Evolutionary conservation across 164 flowering plant species (phyloP), one percentile per base, ranked within the genome.

Genomic region (Umbilicus rupestris): DNA sequence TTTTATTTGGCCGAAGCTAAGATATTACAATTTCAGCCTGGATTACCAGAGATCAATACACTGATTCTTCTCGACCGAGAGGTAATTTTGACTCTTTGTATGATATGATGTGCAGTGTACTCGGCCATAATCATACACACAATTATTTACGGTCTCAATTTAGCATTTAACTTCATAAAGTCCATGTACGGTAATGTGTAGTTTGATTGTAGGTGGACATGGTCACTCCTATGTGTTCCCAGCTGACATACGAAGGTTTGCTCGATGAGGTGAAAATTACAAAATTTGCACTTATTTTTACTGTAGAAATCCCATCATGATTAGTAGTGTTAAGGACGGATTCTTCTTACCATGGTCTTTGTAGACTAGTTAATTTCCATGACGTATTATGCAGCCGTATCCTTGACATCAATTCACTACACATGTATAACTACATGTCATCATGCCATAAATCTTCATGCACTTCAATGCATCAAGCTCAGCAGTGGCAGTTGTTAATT

Each of bases 141-240:
- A 33, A 31, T 19, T 41, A 9, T 37, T 26, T 37, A 33, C 16
- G 20, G 10, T 63, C 22, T 1, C 4, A 19, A 9, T 39, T 52
- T 26, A 7, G 60, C 60, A 55, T 28, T 55, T 26, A 55, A 12
- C 17, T 11, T 55, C 60, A 1, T 50, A 10, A 9, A 19, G 6
- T 55, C 3, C 33, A 14, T 55, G 58, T 62, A 29, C 26, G 7
- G 29, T 20, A 63, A 3, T 55, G 9, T 20, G 0, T 39, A 17
- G 33, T 64, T 45, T 65, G 31, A 14, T 19, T 82, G 73, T 82
- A 93, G 98, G 96, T 93, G 71, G 98, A 94, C 83, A 89, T 90
- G 95, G 77, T 94, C 22, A 94, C 98, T 71, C 98, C 98, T 20
- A 87, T 94, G 96, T 89, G 90, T 72, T 59, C 95, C 65, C 98